phyloP scores from a whole-genome alignment of 2,329 filamentous ascomycete species.

The Pezicula carpinea region DNA sequence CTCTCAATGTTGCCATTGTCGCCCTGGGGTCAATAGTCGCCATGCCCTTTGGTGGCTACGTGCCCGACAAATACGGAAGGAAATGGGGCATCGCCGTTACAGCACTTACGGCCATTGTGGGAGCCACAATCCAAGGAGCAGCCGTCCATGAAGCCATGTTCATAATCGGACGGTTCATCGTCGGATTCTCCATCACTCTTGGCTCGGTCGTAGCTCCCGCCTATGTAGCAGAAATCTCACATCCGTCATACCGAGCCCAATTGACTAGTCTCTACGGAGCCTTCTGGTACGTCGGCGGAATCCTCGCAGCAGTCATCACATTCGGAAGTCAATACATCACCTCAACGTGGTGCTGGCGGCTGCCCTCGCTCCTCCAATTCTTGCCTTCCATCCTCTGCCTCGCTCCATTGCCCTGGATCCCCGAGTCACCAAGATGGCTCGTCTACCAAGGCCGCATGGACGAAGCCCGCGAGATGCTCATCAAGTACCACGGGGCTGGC shows the following conservation, averaged over 20 bases:
- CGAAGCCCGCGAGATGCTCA: slow-evolving; percentile 46
- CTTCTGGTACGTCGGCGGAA: slow-evolving; percentile 1
- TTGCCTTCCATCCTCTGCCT: background rate
- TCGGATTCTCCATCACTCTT: slow-evolving; percentile 24
- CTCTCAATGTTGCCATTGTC: slow-evolving; percentile 1
- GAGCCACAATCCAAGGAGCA: slow-evolving; percentile 35
- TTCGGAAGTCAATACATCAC: slow-evolving; percentile 2
- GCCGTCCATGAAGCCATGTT: slow-evolving; percentile 35
- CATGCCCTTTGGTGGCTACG: background rate
- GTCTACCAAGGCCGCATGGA: slow-evolving; percentile 47
- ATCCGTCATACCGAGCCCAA: slow-evolving; percentile 1
- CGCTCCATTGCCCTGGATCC: slow-evolving; percentile 17
- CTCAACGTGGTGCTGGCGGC: slow-evolving; percentile 1
- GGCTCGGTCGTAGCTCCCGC: slow-evolving; percentile 1
- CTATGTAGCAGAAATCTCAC: slow-evolving; percentile 2
- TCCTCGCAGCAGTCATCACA: background rate
- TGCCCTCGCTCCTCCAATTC: background rate
- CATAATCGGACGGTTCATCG: slow-evolving; percentile 33
- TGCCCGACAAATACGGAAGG: background rate
- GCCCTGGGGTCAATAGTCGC: background rate
- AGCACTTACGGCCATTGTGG: slow-evolving; percentile 26
- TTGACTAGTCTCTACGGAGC: background rate
- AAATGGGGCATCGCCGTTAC: slow-evolving; percentile 1
- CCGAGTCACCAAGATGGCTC: slow-evolving; percentile 57
- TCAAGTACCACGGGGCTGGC: slow-evolving; percentile 50